These are phyloP conservation scores for Cucurbita ficifolia DNA, from an alignment of 306 rosid species.

Conservation along the genomic window DNA sequence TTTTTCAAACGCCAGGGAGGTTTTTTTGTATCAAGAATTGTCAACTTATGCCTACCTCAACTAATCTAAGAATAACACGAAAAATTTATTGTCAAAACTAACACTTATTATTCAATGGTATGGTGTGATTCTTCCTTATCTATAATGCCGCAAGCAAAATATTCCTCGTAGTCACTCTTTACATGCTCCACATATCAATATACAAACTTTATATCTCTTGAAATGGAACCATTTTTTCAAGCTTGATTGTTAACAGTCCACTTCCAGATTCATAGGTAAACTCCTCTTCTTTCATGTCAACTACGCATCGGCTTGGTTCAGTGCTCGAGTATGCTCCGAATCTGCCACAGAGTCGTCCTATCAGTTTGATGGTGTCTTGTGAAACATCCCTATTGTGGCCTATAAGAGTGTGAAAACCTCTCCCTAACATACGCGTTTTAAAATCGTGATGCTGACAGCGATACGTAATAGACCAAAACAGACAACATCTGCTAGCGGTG, in stretches of 20 bases:
- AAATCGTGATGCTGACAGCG: no score
- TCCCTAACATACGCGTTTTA: conserved; percentile 25
- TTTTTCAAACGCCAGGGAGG: no score
- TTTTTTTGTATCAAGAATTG: no score
- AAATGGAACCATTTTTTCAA: conserved; percentile 31
- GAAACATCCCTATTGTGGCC: conserved; percentile 16
- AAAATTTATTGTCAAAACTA: no score
- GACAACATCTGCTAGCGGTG: no score
- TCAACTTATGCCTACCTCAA: background rate
- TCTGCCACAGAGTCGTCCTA: conserved; percentile 36
- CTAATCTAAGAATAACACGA: no score
- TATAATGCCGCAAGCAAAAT: background rate
- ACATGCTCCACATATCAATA: conserved; percentile 3
- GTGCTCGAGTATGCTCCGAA: conserved; percentile 52
- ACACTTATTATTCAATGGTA: background rate
- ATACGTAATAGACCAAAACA: no score
- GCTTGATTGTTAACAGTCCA: conserved; percentile 26
- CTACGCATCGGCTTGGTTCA: conserved; percentile 35
- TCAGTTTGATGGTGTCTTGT: conserved; percentile 19
- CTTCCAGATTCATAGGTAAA: conserved; percentile 32
- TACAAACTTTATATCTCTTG: conserved; percentile 30
- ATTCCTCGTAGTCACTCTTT: background rate
- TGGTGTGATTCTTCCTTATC: background rate
- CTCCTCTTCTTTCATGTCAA: conserved; percentile 36
- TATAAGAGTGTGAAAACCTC: conserved; percentile 40